Percentiles rank a stretch among this genome's conserved stretches.
phyloP scores from a whole-genome alignment of 2,329 filamentous ascomycete species.

The Xylariales sp. region DNA sequence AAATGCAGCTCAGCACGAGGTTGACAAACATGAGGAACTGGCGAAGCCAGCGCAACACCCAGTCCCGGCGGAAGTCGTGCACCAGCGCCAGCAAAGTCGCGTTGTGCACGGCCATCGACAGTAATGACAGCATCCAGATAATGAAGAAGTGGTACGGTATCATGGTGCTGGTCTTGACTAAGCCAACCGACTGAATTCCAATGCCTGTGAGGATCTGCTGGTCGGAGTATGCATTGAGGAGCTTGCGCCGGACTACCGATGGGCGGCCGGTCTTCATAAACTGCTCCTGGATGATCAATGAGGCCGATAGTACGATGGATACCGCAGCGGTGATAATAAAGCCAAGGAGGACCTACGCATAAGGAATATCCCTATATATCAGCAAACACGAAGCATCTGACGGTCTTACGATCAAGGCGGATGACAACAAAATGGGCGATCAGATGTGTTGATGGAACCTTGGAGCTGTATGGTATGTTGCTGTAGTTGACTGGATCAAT shows the following conservation, averaged over 20 bases:
- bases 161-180: conserved; percentile 54
- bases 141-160: conserved; percentile 68
- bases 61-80: conserved; percentile 62
- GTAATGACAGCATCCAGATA: conserved; percentile 62
- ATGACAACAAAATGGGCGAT: too few relatives aligned
- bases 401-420: too few relatives aligned
- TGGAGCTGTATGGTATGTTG: too few relatives aligned
- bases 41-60: conserved; percentile 62
- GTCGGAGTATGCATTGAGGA: conserved; percentile 62
- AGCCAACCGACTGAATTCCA: conserved; percentile 60
- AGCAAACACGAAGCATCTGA: neutral
- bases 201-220: conserved; percentile 67
- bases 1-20: conserved; percentile 51
- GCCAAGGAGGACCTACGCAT: conserved; percentile 57
- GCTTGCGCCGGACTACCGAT: conserved; percentile 55
- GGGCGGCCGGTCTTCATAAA: conserved; percentile 30
- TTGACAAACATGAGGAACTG: conserved; percentile 64
- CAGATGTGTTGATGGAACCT: too few relatives aligned
- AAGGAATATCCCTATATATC: neutral
- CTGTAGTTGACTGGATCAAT: neutral
- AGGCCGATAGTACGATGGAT: conserved; percentile 49
- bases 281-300: conserved; percentile 52
- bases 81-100: conserved; percentile 60
- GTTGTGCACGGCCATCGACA: conserved; percentile 63
- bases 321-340: conserved; percentile 61